phyloP scores from a whole-genome alignment of 352 stramenopile species.

The Globisporangium camurandrum region DNA sequence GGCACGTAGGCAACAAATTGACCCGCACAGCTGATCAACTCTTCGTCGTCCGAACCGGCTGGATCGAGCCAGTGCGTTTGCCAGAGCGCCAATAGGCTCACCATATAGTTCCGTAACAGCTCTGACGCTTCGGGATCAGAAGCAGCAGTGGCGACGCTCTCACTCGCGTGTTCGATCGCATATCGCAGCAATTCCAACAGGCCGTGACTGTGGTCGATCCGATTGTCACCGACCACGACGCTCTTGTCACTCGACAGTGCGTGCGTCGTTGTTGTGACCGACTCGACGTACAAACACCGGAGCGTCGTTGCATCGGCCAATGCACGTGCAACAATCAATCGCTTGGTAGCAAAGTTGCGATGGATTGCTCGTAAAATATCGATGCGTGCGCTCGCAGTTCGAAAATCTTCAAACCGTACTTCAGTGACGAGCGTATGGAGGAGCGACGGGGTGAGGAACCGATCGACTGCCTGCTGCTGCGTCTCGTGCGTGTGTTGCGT shows the following conservation, averaged over 20 bases:
- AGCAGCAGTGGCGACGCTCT: conserved; percentile 23
- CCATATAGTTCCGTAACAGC: conserved; percentile 64
- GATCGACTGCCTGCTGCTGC: conserved; percentile 45
- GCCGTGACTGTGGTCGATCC: conserved; percentile 70
- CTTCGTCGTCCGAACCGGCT: conserved; percentile 69
- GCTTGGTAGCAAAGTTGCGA: conserved; percentile 66
- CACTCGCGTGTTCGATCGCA: conserved; percentile 71
- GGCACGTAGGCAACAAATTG: conserved; percentile 84
- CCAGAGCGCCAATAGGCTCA: conserved; percentile 60
- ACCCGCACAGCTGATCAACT: conserved; percentile 73
- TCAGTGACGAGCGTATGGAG: conserved; percentile 75
- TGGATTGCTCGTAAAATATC: conserved; percentile 84
- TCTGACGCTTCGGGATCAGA: conserved; percentile 32
- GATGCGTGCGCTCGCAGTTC: conserved; percentile 68
- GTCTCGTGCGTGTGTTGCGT: conserved; percentile 23
- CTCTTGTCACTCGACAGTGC: conserved; percentile 53
- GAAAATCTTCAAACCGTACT: conserved; percentile 82
- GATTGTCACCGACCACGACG: conserved; percentile 40
- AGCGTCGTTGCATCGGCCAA: conserved; percentile 63
- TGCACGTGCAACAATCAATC: conserved; percentile 57
- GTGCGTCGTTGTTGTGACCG: conserved; percentile 34
- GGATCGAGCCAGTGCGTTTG: conserved; percentile 70
- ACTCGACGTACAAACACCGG: conserved; percentile 60
- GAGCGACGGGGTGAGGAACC: conserved; percentile 65
- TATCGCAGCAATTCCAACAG: conserved; percentile 80